phyloP scores from a whole-genome alignment of 164 flowering plant genomes.

The Cinnamomum micranthum region DNA sequence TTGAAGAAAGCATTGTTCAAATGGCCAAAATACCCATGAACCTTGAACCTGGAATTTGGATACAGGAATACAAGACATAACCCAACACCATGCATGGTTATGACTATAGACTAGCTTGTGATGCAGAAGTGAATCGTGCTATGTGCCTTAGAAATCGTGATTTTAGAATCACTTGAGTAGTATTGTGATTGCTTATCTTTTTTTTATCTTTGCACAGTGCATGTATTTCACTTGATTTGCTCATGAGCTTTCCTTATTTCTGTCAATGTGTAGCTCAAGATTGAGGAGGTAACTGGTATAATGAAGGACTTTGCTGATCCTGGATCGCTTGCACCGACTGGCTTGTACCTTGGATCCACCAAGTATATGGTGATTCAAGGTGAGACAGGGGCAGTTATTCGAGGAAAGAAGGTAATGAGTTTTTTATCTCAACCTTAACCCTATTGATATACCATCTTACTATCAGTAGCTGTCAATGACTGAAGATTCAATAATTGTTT shows the following conservation, averaged over 20 bases:
- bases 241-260: neutral
- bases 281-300: constrained; percentile 5
- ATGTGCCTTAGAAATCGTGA: too few species aligned
- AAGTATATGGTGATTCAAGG: constrained; percentile 14
- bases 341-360: constrained; percentile 13
- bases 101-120: too few species aligned
- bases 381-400: constrained; percentile 12
- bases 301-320: constrained; percentile 6
- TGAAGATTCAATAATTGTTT: neutral
- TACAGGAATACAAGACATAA: too few species aligned
- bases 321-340: constrained; percentile 12
- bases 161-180: too few species aligned
- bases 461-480: neutral
- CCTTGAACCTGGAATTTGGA: too few species aligned
- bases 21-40: too few species aligned
- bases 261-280: constrained; percentile 4
- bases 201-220: neutral
- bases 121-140: too few species aligned
- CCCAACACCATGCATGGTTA: too few species aligned
- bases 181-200: too few species aligned
- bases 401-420: constrained; percentile 11
- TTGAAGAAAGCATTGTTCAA: too few species aligned
- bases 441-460: neutral
- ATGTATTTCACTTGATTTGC: neutral
- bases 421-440: neutral